These are phyloP conservation scores for Ampelomyces quisqualis DNA, from an alignment of 2,329 filamentous ascomycete species.

Conservation along the genomic window DNA sequence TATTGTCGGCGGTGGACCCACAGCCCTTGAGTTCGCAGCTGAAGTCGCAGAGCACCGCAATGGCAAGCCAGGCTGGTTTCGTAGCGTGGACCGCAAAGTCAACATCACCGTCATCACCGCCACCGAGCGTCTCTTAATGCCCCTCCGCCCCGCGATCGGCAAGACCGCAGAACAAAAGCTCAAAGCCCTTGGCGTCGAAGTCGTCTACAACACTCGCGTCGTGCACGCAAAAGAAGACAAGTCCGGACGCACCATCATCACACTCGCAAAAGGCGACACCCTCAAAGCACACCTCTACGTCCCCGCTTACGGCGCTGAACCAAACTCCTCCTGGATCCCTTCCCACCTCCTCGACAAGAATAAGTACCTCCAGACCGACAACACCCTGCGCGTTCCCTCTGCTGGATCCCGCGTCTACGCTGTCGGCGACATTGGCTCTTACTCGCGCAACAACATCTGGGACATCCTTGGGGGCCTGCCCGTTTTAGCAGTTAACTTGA, in stretches of 20 bases:
- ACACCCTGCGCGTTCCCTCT: conserved; percentile 49
- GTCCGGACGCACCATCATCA: conserved; percentile 45
- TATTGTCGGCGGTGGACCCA: conserved; percentile 52
- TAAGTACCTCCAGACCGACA: conserved; percentile 53
- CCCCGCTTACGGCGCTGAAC: conserved; percentile 53
- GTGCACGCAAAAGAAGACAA: conserved; percentile 21
- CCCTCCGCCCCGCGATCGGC: conserved; percentile 44
- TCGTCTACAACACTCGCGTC: conserved; percentile 45
- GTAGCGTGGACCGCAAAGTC: conserved; percentile 28
- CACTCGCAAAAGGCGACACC: conserved; percentile 47
- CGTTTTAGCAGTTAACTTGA: conserved; percentile 48
- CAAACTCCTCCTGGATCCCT: conserved; percentile 57
- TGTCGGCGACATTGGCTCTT: conserved; percentile 50
- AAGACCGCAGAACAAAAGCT: conserved; percentile 51
- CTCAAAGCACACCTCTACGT: conserved; percentile 56
- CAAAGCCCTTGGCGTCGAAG: conserved; percentile 50
- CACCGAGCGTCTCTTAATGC: conserved; percentile 44
- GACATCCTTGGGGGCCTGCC: conserved; percentile 46
- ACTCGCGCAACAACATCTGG: conserved; percentile 46
- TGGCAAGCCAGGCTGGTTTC: conserved; percentile 46
- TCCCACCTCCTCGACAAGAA: conserved; percentile 47
- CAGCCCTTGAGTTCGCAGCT: conserved; percentile 53
- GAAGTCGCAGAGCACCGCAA: conserved; percentile 50
- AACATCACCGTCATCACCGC: conserved; percentile 51
- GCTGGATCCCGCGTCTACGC: conserved; percentile 52